Conservation (phyloP, 2,329 filamentous ascomycete species). For the Phoma herbarum region DNA sequence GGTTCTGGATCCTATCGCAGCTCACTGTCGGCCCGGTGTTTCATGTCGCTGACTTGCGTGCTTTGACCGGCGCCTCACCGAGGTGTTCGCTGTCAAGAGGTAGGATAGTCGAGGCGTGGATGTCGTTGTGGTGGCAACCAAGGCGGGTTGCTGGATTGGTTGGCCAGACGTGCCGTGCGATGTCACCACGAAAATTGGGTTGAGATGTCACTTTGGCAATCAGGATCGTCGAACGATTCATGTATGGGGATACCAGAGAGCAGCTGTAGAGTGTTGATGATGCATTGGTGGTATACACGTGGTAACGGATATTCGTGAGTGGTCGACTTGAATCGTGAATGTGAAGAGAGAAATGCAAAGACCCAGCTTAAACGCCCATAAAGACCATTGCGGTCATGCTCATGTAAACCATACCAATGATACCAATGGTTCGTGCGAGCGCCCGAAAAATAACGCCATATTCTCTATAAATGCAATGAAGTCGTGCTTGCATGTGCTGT, state of each 20-base stretch:
- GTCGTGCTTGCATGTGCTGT: background rate
- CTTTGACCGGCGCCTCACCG: background rate
- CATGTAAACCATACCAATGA: background rate
- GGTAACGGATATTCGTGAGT: background rate
- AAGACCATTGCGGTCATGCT: conserved; percentile 56
- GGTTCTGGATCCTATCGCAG: background rate
- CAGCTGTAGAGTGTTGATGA: background rate
- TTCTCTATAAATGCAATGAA: background rate
- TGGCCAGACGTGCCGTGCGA: background rate
- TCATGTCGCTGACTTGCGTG: background rate
- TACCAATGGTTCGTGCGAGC: background rate
- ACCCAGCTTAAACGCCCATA: conserved; percentile 13
- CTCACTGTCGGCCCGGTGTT: background rate
- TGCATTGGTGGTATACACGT: background rate
- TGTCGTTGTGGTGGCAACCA: background rate
- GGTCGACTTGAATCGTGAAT: background rate
- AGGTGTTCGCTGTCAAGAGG: background rate
- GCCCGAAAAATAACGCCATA: background rate
- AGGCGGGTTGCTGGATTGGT: background rate
- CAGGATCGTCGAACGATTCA: background rate
- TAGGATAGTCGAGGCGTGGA: background rate
- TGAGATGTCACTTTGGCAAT: background rate
- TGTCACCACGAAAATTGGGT: background rate
- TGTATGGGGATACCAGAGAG: background rate
- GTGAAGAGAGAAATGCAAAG: background rate